Evolutionary conservation across 1,284 basidiomycete genomes (phyloP).

Genomic region (Tilletiaria anomala): DNA sequence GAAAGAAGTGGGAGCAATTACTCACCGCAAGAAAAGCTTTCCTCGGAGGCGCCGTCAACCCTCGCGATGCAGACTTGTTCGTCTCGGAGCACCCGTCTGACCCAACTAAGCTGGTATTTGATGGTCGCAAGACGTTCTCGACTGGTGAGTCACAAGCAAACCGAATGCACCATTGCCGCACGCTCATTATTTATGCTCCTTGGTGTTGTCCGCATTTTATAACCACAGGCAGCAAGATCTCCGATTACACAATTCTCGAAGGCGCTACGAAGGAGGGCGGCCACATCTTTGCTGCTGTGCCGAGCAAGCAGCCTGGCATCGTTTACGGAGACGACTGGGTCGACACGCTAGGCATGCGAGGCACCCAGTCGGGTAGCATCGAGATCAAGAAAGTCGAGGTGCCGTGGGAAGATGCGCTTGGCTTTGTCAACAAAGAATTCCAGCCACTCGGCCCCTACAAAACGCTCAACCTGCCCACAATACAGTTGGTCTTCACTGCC

Average conservation of each 20-base stretch:
- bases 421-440: constrained; percentile 16
- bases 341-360: constrained; percentile 39
- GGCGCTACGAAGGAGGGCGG: constrained; percentile 15
- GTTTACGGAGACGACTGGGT: constrained; percentile 39
- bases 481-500: constrained; percentile 37
- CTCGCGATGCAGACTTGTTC: constrained; percentile 34
- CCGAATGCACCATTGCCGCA: too few species aligned
- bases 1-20: constrained; percentile 12
- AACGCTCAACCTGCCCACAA: constrained; percentile 36
- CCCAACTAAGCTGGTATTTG: constrained; percentile 24
- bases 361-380: constrained; percentile 32
- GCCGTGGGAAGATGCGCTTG: constrained; percentile 29
- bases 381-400: constrained; percentile 28
- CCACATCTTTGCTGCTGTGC: constrained; percentile 37
- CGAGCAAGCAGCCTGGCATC: constrained; percentile 30
- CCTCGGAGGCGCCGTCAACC: constrained; percentile 39
- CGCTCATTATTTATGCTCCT: too few species aligned
- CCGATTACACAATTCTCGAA: constrained; percentile 38
- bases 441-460: constrained; percentile 33
- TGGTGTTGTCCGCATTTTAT: too few species aligned
- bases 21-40: constrained; percentile 27
- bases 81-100: constrained; percentile 20
- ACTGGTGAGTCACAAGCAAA: too few species aligned
- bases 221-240: constrained; percentile 35
- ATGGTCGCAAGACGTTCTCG: constrained; percentile 38